Evolutionary conservation across 2,329 filamentous ascomycete species (phyloP).

Genomic region (Penicillium freii): DNA sequence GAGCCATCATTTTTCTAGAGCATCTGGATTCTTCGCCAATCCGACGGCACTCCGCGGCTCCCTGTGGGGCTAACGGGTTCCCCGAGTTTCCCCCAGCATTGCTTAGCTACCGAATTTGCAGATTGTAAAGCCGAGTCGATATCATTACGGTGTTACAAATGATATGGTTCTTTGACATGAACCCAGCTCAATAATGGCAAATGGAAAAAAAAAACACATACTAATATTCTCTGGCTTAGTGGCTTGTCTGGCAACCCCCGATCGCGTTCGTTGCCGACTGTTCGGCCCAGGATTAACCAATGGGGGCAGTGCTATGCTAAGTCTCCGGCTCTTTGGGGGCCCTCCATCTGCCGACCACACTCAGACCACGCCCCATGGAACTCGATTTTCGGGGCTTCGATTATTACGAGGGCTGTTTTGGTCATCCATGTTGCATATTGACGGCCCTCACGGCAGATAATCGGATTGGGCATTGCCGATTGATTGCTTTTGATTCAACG

Average conservation of each 20-base stretch:
- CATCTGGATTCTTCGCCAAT: neutral
- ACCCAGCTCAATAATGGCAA: neutral
- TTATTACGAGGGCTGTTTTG: neutral
- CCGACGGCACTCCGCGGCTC: neutral
- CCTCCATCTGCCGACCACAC: neutral
- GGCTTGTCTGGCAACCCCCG: neutral
- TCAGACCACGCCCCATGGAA: too few species aligned
- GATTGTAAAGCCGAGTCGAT: neutral
- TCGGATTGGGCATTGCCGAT: neutral
- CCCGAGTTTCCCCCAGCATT: neutral
- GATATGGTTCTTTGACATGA: neutral
- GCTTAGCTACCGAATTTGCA: neutral
- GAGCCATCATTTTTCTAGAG: neutral
- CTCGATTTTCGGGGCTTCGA: neutral
- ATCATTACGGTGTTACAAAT: too few species aligned
- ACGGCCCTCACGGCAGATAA: neutral
- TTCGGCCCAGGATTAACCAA: neutral
- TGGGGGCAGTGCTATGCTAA: neutral
- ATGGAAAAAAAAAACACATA: neutral
- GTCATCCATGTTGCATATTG: neutral
- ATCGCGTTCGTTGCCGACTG: neutral
- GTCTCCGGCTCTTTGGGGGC: neutral
- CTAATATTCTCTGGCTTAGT: neutral
- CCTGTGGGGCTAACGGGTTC: neutral
- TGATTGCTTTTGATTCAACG: neutral